Evolutionary conservation across 331 rosid genomes (phyloP).

Genomic region (Pyrus hybrid): DNA sequence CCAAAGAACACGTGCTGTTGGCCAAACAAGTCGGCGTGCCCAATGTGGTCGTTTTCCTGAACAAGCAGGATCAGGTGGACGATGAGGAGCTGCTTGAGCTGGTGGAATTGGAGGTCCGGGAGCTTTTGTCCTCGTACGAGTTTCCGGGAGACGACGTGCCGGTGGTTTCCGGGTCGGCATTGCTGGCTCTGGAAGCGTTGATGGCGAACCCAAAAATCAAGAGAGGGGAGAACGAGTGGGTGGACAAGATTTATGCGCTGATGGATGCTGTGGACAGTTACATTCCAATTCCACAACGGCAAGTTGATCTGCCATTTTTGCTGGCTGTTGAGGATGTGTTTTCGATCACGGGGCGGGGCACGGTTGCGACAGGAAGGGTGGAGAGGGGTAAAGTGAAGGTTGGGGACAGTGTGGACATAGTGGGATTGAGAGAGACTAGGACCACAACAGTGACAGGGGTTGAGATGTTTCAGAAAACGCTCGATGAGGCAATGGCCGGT

Average conservation of each 20-base stretch:
- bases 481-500: conserved; percentile 16
- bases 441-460: conserved; percentile 7
- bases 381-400: conserved; percentile 10
- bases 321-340: conserved; percentile 15
- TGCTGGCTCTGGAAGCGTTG: conserved; percentile 9
- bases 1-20: conserved; percentile 6
- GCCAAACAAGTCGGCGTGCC: conserved; percentile 11
- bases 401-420: conserved; percentile 7
- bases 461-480: conserved; percentile 15
- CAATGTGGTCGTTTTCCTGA: conserved; percentile 10
- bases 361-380: conserved; percentile 10
- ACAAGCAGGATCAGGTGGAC: conserved; percentile 13
- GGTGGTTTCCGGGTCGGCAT: conserved; percentile 9
- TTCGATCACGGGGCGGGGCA: conserved; percentile 12
- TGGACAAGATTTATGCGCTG: background rate
- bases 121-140: background rate
- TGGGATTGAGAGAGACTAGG: conserved; percentile 11
- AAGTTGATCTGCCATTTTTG: conserved; percentile 4
- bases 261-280: conserved; percentile 12
- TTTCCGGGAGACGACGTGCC: conserved; percentile 13
- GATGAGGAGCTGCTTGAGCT: conserved; percentile 12
- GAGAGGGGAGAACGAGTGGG: conserved; percentile 14
- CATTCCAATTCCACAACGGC: conserved; percentile 13
- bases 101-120: conserved; percentile 8
- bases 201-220: conserved; percentile 4